Base-by-base conservation (phyloP, 108 stramenopile genomes). In the Seminavis robusta region DNA sequence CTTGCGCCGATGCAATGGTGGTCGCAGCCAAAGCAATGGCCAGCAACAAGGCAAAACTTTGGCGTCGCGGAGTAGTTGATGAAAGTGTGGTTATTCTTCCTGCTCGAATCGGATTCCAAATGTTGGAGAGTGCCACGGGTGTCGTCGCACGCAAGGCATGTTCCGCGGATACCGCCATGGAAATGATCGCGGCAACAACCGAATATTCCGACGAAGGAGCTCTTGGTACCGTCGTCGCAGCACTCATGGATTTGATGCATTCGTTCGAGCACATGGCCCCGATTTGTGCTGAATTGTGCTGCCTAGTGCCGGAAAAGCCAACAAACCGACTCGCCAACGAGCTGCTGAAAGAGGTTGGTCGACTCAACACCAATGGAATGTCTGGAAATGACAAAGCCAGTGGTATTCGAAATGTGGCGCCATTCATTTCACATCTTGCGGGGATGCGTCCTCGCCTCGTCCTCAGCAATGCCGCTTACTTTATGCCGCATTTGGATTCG, bases 211-310 rank as follows among this genome's bases (percentile, higher is more conserved):
- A 51, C 27, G 71, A 72, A 7, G 53, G 42, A 43, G 48, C 80
- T 8, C 28, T 84, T 56, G 74, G 71, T 23, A 86, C 86, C 17
- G 67, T 90, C 29, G 69, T 88, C 27, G 83, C 92, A 17, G 84
- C 84, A 15, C 60, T 94, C 52, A 80, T 94, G 63, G 93, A 94
- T 61, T 59, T 94, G 30, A 62, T 94, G 65, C 84, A 88, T 55
- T 86, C 89, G 0, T 88, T 69, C 56, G 93, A 94, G 54, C 87
- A 90, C 60, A 79, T 89, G 69, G 79, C 92, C 33, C 48, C 77
- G 4, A 40, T 90, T 7, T 80, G 75, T 47, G 88, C 83, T 1
- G 83, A 90, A 53, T 43, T 94, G 23, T 94, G 92, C 41, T 45
- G 55, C 41, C 70, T 82, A 41, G 81, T 81, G 4, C 61, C 75